Conservation (phyloP, 768 basidiomycete genomes). For the Russula dissimulans region DNA sequence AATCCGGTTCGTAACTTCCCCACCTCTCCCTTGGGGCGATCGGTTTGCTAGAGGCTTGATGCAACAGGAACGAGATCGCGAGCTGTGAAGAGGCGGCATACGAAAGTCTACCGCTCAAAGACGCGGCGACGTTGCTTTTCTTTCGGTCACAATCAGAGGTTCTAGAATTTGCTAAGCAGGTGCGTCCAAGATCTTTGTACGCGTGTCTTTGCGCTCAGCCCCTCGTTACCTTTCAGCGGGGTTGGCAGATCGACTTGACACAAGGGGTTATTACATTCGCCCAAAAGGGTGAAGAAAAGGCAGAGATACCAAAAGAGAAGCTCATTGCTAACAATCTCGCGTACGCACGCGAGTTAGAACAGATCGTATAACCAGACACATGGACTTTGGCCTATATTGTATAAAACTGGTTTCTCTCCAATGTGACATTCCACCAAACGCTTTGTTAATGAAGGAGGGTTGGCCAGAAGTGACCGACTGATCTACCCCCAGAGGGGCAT, state of each 20-base stretch:
- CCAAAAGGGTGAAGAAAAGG: constrained; percentile 69
- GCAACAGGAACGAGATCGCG: constrained; percentile 84
- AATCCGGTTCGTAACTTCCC: constrained; percentile 52
- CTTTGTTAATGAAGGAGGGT: background rate
- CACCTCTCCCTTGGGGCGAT: background rate
- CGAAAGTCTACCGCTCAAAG: constrained; percentile 79
- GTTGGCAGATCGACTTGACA: constrained; percentile 74
- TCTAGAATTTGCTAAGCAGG: constrained; percentile 72
- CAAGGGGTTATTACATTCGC: constrained; percentile 67
- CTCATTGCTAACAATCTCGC: constrained; percentile 67
- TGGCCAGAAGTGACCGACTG: background rate
- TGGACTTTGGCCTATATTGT: background rate
- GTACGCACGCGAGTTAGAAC: constrained; percentile 84
- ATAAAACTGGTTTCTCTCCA: constrained; percentile 22
- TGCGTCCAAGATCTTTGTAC: constrained; percentile 27
- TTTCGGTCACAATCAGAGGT: constrained; percentile 78
- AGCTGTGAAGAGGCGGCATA: constrained; percentile 95
- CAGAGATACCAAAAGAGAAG: constrained; percentile 79
- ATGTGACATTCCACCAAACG: background rate
- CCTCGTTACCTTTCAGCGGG: constrained; percentile 42
- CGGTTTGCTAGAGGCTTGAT: background rate
- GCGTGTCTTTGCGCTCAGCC: background rate
- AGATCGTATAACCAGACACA: constrained; percentile 56
- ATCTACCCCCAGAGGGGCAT: background rate
- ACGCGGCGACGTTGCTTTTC: constrained; percentile 87